A percentile compares a stretch with the other conserved stretches of the same genome.
These are phyloP conservation scores for Tetrahymena elliotti DNA, from an alignment of 73 alveolate genomes.

Conservation along the genomic window DNA sequence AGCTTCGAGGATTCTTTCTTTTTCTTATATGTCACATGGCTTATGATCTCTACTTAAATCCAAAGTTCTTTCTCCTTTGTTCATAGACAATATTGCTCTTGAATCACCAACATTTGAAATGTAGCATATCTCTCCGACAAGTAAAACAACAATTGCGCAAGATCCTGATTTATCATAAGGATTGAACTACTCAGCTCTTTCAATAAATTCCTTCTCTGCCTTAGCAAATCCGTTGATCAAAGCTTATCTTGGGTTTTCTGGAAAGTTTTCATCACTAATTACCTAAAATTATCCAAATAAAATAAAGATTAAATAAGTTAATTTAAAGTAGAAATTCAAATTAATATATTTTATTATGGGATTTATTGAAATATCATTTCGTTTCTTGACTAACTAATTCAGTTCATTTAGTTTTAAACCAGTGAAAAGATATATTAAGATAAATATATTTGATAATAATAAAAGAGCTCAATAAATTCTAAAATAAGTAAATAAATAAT, in stretches of 20 bases:
- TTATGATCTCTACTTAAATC: slow-evolving; percentile 86
- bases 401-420: background rate
- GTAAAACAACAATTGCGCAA: slow-evolving; percentile 79
- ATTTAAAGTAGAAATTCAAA: background rate
- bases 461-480: background rate
- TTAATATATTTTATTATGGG: too few species aligned
- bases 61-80: slow-evolving; percentile 52
- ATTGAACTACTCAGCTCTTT: slow-evolving; percentile 61
- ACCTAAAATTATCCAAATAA: slow-evolving; percentile 8
- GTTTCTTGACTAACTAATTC: too few species aligned
- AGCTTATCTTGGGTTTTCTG: slow-evolving; percentile 78
- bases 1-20: slow-evolving; percentile 71
- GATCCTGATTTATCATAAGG: slow-evolving; percentile 91
- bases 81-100: slow-evolving; percentile 71
- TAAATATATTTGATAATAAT: background rate
- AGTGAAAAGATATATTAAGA: background rate
- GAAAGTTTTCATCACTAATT: slow-evolving; percentile 59
- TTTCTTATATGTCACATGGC: slow-evolving; percentile 78
- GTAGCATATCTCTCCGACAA: slow-evolving; percentile 78
- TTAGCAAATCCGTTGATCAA: slow-evolving; percentile 73
- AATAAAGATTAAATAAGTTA: background rate
- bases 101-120: slow-evolving; percentile 95
- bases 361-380: too few species aligned
- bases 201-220: slow-evolving; percentile 84
- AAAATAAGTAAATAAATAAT: too few species aligned